Conservation (phyloP, 441 rosid genomes). For the Erysimum pusillum region DNA sequence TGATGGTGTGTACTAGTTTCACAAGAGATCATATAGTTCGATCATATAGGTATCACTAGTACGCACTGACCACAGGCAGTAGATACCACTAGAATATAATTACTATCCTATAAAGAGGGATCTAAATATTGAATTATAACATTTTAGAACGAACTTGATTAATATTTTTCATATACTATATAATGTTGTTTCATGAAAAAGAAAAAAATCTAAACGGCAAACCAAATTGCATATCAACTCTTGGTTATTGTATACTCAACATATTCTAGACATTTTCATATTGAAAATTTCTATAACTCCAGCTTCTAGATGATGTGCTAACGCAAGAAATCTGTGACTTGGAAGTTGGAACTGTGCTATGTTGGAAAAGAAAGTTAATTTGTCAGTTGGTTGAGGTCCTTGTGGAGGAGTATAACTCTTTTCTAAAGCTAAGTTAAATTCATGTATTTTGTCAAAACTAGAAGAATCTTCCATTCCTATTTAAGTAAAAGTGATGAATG, state of each 20-base stretch:
- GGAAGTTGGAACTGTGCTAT: not conserved
- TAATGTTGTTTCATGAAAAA: not conserved
- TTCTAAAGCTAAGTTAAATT: not conserved
- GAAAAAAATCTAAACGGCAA: too few relatives aligned
- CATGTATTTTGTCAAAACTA: conserved; percentile 20
- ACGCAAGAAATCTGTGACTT: not conserved
- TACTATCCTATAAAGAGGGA: not conserved
- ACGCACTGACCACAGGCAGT: too few relatives aligned
- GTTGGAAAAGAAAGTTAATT: not conserved
- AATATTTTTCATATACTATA: not conserved
- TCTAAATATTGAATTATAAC: not conserved
- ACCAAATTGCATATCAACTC: not conserved
- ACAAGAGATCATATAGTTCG: too few relatives aligned
- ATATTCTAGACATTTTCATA: not conserved
- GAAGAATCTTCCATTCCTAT: conserved; percentile 9
- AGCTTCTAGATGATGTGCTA: not conserved
- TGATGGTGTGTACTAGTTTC: too few relatives aligned
- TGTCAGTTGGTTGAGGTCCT: not conserved
- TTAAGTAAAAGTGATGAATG: not conserved
- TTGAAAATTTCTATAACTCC: not conserved
- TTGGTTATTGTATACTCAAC: not conserved
- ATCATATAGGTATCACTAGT: not conserved
- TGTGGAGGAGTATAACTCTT: conserved; percentile 2
- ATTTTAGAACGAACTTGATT: not conserved
- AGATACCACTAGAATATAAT: not conserved